Evolutionary conservation across 1,284 basidiomycete genomes (phyloP).

Genomic region (Sanghuangporus baumii): DNA sequence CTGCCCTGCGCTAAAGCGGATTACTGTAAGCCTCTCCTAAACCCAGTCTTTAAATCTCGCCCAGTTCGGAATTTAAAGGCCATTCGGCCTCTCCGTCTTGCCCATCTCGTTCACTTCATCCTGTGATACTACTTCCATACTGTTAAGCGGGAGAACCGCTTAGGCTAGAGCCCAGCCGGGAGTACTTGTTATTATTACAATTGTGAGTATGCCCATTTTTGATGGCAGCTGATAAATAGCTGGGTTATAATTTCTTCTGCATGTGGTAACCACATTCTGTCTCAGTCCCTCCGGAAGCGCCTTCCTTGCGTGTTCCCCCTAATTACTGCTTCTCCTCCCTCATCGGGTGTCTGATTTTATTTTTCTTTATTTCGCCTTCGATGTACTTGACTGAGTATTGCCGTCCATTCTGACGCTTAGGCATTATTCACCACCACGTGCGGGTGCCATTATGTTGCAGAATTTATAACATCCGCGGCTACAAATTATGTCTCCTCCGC

Average conservation of each 20-base stretch:
- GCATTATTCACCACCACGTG: constrained; percentile 8
- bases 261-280: constrained; percentile 1
- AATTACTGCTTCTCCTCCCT: constrained; percentile 8
- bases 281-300: not conserved
- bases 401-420: constrained; percentile 1
- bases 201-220: constrained; percentile 8
- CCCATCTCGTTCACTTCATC: not conserved
- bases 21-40: not conserved
- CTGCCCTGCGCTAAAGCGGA: constrained; percentile 6
- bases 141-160: not conserved
- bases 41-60: not conserved
- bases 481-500: constrained; percentile 12
- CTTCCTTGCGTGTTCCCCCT: constrained; percentile 2
- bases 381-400: not conserved
- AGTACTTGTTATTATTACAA: not conserved
- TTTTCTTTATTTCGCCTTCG: not conserved
- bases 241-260: not conserved
- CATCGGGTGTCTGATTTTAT: constrained; percentile 1
- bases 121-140: not conserved
- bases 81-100: not conserved
- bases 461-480: constrained; percentile 8
- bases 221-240: constrained; percentile 9
- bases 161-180: not conserved
- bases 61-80: not conserved
- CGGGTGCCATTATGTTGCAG: constrained; percentile 12